Conservation (phyloP, 2,329 filamentous ascomycete genomes). For the Elsinoe perseae region DNA sequence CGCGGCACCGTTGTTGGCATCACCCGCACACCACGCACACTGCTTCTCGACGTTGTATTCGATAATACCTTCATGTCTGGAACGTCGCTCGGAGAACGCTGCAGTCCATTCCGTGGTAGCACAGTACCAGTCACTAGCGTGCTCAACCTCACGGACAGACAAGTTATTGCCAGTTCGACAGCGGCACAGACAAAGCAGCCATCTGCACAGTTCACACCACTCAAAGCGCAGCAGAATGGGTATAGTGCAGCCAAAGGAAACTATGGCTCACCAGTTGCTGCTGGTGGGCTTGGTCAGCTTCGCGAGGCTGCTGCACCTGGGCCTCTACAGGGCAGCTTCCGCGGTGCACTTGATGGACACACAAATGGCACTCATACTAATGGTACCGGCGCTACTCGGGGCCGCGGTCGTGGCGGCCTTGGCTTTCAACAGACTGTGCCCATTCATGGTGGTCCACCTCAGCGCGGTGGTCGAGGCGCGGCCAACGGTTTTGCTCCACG, state of each 20-base stretch:
- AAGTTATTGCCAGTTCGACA: constrained; percentile 58
- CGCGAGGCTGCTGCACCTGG: constrained; percentile 49
- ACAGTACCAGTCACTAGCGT: constrained; percentile 84
- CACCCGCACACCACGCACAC: constrained; percentile 73
- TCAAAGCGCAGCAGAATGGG: constrained; percentile 26
- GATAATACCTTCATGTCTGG: constrained; percentile 96
- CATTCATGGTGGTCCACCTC: constrained; percentile 32
- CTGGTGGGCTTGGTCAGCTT: constrained; percentile 55
- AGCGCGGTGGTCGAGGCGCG: constrained; percentile 23
- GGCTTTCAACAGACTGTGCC: constrained; percentile 32
- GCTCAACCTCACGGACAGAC: constrained; percentile 74
- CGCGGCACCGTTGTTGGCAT: constrained; percentile 92
- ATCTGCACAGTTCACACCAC: constrained; percentile 20
- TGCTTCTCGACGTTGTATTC: constrained; percentile 85
- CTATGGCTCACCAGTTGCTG: constrained; percentile 46
- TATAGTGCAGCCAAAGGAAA: constrained; percentile 30
- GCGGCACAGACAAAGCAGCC: constrained; percentile 20
- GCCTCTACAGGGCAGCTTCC: constrained; percentile 52
- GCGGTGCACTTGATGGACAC: constrained; percentile 47
- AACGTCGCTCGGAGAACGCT: constrained; percentile 81
- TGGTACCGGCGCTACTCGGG: constrained; percentile 25
- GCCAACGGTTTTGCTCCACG: constrained; percentile 32
- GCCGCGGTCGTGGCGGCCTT: constrained; percentile 31
- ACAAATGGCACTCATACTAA: constrained; percentile 26
- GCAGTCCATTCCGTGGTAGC: constrained; percentile 86